These are phyloP conservation scores for Metschnikowia chrysomelidarum DNA, from an alignment of 805 yeast genomes.

Conservation along the genomic window DNA sequence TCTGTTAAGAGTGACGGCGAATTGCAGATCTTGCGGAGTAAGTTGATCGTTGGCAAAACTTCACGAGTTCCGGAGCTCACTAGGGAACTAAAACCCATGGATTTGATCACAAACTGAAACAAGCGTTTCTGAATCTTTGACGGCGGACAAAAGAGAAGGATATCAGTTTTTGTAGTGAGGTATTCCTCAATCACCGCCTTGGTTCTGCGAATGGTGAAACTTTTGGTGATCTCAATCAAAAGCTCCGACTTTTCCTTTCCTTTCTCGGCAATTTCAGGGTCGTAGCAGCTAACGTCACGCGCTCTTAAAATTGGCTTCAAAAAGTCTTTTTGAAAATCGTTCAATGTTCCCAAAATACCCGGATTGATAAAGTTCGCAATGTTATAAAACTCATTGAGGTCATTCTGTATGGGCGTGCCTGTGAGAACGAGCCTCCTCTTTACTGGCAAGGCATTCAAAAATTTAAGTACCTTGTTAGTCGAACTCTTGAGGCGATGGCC, in stretches of 20 bases:
- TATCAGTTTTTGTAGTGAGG: slow-evolving; percentile 73
- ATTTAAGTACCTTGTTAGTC: slow-evolving; percentile 67
- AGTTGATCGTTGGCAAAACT: slow-evolving; percentile 65
- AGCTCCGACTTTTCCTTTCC: slow-evolving; percentile 68
- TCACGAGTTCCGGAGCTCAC: slow-evolving; percentile 33
- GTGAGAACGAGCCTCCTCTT: slow-evolving; percentile 64
- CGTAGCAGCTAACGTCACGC: slow-evolving; percentile 58
- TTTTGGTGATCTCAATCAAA: slow-evolving; percentile 59
- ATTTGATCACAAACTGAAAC: slow-evolving; percentile 48
- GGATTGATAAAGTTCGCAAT: slow-evolving; percentile 85
- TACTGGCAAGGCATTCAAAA: slow-evolving; percentile 54
- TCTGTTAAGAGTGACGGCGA: slow-evolving; percentile 63
- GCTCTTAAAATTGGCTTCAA: slow-evolving; percentile 71
- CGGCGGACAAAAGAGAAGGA: slow-evolving; percentile 76
- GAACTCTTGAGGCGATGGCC: slow-evolving; percentile 87
- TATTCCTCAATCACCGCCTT: slow-evolving; percentile 53
- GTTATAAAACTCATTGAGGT: slow-evolving; percentile 76
- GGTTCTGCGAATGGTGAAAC: slow-evolving; percentile 73
- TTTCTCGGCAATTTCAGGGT: slow-evolving; percentile 43
- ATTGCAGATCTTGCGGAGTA: slow-evolving; percentile 79
- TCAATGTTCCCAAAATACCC: slow-evolving; percentile 65
- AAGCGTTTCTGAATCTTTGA: slow-evolving; percentile 55
- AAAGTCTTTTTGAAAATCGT: slow-evolving; percentile 56
- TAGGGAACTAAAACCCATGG: slow-evolving; percentile 32
- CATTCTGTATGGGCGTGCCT: slow-evolving; percentile 95